Evolutionary conservation across 805 yeast genomes (phyloP).

Genomic region (Hanseniaspora valbyensis): DNA sequence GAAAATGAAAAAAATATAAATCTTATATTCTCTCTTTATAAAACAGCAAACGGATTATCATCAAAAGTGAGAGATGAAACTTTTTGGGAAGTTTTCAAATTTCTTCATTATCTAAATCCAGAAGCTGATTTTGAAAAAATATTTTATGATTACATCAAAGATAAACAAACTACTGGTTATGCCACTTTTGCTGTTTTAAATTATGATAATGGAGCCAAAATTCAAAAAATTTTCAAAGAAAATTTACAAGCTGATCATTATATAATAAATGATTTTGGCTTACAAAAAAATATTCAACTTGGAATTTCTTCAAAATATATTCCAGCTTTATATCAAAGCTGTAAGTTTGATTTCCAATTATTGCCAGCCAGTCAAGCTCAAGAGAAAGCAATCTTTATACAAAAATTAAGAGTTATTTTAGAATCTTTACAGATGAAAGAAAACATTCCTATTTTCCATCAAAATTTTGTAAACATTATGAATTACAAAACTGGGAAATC

Average conservation of each 20-base stretch:
- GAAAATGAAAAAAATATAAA: neutral
- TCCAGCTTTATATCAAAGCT: conserved; percentile 3
- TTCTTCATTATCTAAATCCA: neutral
- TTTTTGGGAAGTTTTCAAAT: conserved; percentile 5
- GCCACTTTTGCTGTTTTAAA: neutral
- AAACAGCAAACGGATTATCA: neutral
- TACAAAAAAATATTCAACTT: neutral
- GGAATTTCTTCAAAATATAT: neutral
- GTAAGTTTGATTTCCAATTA: neutral
- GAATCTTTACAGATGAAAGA: neutral
- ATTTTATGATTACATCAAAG: neutral
- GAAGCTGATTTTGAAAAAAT: neutral
- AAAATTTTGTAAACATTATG: conserved; percentile 13
- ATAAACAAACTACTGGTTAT: neutral
- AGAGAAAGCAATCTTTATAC: neutral
- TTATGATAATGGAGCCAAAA: neutral
- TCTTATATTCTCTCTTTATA: conserved; percentile 1
- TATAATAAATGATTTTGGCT: neutral
- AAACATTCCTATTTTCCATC: conserved; percentile 8
- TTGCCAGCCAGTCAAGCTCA: neutral
- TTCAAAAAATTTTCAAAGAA: neutral
- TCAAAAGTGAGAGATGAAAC: neutral
- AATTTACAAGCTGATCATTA: neutral
- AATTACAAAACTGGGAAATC: neutral
- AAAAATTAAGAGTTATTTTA: neutral